Base-by-base conservation (phyloP, 305 asterid species). In the Petunia hybrid region DNA sequence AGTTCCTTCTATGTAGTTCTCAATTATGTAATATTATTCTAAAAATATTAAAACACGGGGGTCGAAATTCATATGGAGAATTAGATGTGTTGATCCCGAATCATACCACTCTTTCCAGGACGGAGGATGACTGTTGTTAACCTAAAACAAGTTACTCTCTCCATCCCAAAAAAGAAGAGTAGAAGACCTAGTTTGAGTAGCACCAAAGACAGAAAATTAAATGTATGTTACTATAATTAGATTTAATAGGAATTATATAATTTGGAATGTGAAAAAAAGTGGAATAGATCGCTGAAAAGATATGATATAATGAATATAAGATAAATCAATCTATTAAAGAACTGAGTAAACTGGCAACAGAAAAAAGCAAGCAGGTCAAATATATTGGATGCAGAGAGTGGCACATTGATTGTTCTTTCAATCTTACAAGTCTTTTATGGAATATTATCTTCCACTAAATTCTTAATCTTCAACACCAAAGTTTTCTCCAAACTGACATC, bases 241-340 rank as follows among this genome's bases (percentile, higher is more conserved):
- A 74, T 38, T 40, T 53, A 36, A 4, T 74, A 36, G 78, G 48
- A 13, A 51, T 53, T 73, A 22, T 1, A 73, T 38, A 48, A 51
- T 0, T 74, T 74, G 78, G 53, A 12, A 51, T 71, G 62, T 71
- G 22, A 71, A 31, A 46, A 22, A 12, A 41, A 48, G 62, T 71
- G 62, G 45, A 36, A 48, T 12, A 48, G 45, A 71, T 48, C 6
- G 2, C 53, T 71, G 43, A 35, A 71, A 46, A 71, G 42, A 71
- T 31, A 51, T 48, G 45, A 73, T 7, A 13, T 74, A 64, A 74
- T 55, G 64, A 38, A 53, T 51, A 74, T 51, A 53, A 36, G 65
- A 74, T 40, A 74, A 51, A 38, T 74, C 38, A 2, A 74, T 38
- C 79, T 74, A 74, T 38, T 74, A 53, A 53, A 74, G 79, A 74